These are phyloP conservation scores for Nemania serpens DNA, from an alignment of 2,329 filamentous ascomycete species.

Conservation along the genomic window DNA sequence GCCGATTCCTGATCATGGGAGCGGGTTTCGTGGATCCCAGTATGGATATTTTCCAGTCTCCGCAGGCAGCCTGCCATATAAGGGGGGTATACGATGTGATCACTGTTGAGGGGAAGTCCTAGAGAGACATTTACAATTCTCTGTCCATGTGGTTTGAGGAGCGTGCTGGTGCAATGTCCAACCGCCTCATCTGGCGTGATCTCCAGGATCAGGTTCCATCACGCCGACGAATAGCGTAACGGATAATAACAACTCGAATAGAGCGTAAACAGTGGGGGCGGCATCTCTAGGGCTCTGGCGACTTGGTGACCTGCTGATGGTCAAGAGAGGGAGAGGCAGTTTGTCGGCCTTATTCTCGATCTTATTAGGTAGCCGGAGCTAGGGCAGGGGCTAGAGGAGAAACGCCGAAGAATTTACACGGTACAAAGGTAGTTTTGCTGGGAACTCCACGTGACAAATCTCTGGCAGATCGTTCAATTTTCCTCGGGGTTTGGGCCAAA, in stretches of 20 bases:
- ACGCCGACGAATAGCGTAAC: constrained; percentile 5
- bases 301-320: background rate
- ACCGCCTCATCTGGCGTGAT: background rate
- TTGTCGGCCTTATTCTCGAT: background rate
- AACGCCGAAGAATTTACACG: constrained; percentile 4
- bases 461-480: constrained; percentile 1
- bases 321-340: background rate
- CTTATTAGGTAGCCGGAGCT: constrained; percentile 7
- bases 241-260: background rate
- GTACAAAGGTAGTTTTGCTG: constrained; percentile 10
- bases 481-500: constrained; percentile 9
- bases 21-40: background rate
- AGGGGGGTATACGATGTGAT: constrained; percentile 6
- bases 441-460: constrained; percentile 14
- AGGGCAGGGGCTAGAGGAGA: constrained; percentile 11
- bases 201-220: background rate
- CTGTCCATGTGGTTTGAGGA: constrained; percentile 19
- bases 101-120: constrained; percentile 16
- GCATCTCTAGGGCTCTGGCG: background rate
- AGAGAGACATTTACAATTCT: background rate
- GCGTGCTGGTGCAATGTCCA: constrained; percentile 3
- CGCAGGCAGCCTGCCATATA: background rate
- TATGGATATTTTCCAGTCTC: background rate
- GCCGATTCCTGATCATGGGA: constrained; percentile 14
- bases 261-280: background rate